Percentiles rank a stretch among this genome's conserved stretches.
phyloP scores from a whole-genome alignment of 345 rosid species.

The Linum trigynum region DNA sequence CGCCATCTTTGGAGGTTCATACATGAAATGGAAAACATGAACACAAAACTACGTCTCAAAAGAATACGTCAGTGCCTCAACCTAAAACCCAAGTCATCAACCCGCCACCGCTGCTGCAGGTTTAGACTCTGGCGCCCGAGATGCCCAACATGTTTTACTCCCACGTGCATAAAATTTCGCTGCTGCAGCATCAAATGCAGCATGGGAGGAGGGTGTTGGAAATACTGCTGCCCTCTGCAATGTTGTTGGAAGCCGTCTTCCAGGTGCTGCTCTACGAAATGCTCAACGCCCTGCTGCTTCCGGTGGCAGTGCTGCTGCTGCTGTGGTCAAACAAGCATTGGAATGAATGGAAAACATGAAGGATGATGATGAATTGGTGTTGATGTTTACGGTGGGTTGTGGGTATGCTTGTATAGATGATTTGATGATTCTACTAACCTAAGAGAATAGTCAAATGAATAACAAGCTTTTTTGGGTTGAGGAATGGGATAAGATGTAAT shows the following conservation, averaged over 20 bases:
- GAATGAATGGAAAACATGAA: slow-evolving; percentile 21
- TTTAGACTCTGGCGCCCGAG: slow-evolving; percentile 33
- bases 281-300: slow-evolving; percentile 14
- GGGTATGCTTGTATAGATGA: neutral
- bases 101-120: slow-evolving; percentile 36
- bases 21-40: slow-evolving; percentile 83
- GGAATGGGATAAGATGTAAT: neutral
- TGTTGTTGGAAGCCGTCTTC: neutral
- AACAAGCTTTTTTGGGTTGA: neutral
- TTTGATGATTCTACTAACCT: neutral
- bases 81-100: slow-evolving; percentile 27
- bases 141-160: slow-evolving; percentile 30
- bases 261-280: slow-evolving; percentile 10
- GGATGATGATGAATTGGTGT: slow-evolving; percentile 14
- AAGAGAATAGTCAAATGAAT: neutral
- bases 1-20: slow-evolving; percentile 72
- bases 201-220: slow-evolving; percentile 17
- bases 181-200: slow-evolving; percentile 26
- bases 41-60: slow-evolving; percentile 55
- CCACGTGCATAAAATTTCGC: slow-evolving; percentile 22
- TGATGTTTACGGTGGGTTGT: neutral
- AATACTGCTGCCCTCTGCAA: slow-evolving; percentile 16
- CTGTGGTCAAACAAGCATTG: slow-evolving; percentile 7
- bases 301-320: slow-evolving; percentile 16
- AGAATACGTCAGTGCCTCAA: slow-evolving; percentile 55